phyloP scores from a whole-genome alignment of 441 rosid genomes.

The Theobroma grandiflorum region DNA sequence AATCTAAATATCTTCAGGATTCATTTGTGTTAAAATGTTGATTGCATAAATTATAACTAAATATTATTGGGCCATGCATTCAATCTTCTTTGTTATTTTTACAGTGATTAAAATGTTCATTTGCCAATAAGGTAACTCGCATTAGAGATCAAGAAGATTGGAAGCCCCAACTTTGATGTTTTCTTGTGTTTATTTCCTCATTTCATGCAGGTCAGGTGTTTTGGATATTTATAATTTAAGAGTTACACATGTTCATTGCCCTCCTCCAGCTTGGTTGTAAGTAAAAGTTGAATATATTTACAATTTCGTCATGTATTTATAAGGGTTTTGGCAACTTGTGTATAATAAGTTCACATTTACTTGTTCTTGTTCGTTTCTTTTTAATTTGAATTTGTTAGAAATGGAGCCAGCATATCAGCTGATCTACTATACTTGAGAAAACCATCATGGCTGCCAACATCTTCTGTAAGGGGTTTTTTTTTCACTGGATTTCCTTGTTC shows the following conservation, averaged over 20 bases:
- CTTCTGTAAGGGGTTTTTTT: conserved; percentile 65
- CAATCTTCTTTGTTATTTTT: neutral
- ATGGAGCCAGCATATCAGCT: conserved; percentile 51
- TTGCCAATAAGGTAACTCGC: neutral
- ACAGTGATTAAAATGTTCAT: neutral
- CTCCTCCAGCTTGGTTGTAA: conserved; percentile 98
- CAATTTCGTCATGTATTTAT: conserved; percentile 13
- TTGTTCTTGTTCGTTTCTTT: neutral
- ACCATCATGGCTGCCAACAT: conserved; percentile 89
- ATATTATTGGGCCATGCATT: neutral
- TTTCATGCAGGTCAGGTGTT: conserved; percentile 85
- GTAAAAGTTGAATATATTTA: conserved; percentile 41
- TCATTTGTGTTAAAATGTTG: neutral
- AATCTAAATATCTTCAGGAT: neutral
- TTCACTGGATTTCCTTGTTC: conserved; percentile 10
- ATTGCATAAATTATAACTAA: neutral
- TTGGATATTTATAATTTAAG: conserved; percentile 62
- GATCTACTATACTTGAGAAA: conserved; percentile 63
- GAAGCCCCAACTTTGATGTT: neutral
- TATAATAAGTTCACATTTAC: conserved; percentile 9
- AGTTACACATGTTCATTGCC: conserved; percentile 96
- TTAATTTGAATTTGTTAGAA: conserved; percentile 48
- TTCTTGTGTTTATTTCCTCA: conserved; percentile 16
- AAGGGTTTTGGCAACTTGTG: conserved; percentile 10
- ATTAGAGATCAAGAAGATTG: conserved; percentile 2